Evolutionary conservation across 371 early-diverging fungal genomes (phyloP).

Genomic region (Actinomortierella wolfii): DNA sequence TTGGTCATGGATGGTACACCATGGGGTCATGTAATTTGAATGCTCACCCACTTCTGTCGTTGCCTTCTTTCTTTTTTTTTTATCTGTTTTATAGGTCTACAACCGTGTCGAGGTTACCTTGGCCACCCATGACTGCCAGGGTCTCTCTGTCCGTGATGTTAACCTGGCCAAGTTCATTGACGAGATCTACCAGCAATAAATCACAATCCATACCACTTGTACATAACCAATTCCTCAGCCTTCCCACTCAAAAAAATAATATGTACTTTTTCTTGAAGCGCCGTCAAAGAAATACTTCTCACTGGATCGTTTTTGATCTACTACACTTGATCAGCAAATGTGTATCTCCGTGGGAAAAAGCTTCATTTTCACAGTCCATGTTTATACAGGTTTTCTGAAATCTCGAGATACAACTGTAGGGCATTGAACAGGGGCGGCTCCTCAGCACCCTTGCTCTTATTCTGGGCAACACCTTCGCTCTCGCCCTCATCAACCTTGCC

Average conservation of each 20-base stretch:
- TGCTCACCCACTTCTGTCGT: background rate
- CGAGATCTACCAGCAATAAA: constrained; percentile 41
- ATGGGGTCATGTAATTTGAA: background rate
- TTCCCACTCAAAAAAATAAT: background rate
- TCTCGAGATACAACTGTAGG: constrained; percentile 38
- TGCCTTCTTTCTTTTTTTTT: background rate
- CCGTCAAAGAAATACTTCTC: too few relatives aligned
- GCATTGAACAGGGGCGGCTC: constrained; percentile 37
- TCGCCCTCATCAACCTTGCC: constrained; percentile 18
- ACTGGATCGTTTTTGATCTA: background rate
- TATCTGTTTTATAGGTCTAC: constrained; percentile 73
- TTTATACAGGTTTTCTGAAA: constrained; percentile 30
- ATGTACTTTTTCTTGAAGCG: background rate
- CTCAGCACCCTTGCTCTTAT: background rate
- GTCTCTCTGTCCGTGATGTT: constrained; percentile 79
- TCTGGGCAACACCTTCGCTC: too few relatives aligned
- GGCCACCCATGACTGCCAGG: constrained; percentile 90
- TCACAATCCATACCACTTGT: background rate
- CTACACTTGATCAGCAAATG: background rate
- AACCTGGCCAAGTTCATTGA: constrained; percentile 81
- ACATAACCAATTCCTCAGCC: background rate
- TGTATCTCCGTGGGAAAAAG: background rate
- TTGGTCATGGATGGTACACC: background rate
- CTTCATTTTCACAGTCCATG: constrained; percentile 13
- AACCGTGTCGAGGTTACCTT: constrained; percentile 88